Base-by-base conservation (phyloP, 768 basidiomycete genomes). In the Austroboletus eburneus region DNA sequence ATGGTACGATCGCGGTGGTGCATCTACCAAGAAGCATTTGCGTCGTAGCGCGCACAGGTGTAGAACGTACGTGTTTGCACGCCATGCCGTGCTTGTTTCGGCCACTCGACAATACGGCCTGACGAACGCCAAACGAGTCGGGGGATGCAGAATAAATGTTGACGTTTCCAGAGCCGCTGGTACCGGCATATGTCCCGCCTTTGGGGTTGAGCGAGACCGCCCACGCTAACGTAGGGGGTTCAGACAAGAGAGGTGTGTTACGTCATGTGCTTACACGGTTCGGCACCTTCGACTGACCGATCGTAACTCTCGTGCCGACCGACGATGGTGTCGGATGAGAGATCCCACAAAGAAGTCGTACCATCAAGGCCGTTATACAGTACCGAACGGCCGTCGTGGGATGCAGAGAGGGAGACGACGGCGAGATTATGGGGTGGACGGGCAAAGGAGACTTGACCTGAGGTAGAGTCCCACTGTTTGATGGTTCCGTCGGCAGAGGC, bases 351-450 rank as follows among this genome's bases (percentile, higher is more conserved):
- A 39, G 70, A 75, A 0, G 90, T 91, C 23, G 85, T 77, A 2
- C 93, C 93, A 57, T 95, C 92, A 17, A 94, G 72, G 45, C 85
- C 85, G 57, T 91, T 91, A 56, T 83, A 86, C 37, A 96, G 64
- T 0, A 81, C 90, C 24, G 67, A 69, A 39, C 69, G 72, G 8
- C 89, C 93, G 39, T 80, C 74, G 0, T 77, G 74, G 17, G 83
- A 77, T 8, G 80, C 79, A 16, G 88, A 90, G 27, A 95, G 67
- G 5, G 91, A 91, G 16, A 90, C 80, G 53, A 92, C 79, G 3
- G 88, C 92, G 17, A 95, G 81, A 7, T 89, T 82, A 67, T 95
- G 89, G n/a, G 85, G 74, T 30, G 79, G 67, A 16, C 82, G 80
- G 27, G 82, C 70, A 10, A 71, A 71, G 43, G 75, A 73, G 3